Percentiles rank a stretch among this genome's conserved stretches.
Evolutionary conservation across 164 flowering plant genomes (phyloP).

Genomic region (Sextonia rubra): DNA sequence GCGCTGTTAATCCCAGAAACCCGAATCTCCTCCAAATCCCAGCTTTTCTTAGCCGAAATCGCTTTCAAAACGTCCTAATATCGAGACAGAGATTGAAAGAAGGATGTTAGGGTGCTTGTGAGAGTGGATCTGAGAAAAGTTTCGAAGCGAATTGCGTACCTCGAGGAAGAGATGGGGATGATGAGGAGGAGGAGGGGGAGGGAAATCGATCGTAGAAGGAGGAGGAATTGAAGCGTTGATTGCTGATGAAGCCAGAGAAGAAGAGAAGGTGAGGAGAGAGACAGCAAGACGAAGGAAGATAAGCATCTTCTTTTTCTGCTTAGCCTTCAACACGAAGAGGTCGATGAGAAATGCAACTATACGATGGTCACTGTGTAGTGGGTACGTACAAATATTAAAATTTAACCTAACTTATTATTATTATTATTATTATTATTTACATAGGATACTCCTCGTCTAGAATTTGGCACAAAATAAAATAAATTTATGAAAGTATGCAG

Average conservation of each 20-base stretch:
- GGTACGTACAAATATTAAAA: too few species aligned
- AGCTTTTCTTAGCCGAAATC: slow-evolving; percentile 41
- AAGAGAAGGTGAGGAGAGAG: neutral
- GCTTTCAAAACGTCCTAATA: slow-evolving; percentile 54
- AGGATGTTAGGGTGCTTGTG: neutral
- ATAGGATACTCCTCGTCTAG: too few species aligned
- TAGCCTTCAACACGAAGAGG: neutral
- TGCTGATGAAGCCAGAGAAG: neutral
- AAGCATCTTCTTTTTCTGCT: neutral
- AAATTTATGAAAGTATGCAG: too few species aligned
- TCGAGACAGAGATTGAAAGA: neutral
- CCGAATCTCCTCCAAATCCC: slow-evolving; percentile 37
- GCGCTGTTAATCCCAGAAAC: slow-evolving; percentile 34
- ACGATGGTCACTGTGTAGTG: too few species aligned
- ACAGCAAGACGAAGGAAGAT: neutral
- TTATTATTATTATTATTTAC: too few species aligned
- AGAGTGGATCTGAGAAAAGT: neutral
- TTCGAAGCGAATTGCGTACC: slow-evolving; percentile 1
- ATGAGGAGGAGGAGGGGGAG: neutral
- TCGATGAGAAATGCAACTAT: too few species aligned
- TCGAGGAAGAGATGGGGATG: neutral
- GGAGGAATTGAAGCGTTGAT: neutral
- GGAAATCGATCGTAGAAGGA: neutral
- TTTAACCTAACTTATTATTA: too few species aligned
- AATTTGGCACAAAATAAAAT: too few species aligned